phyloP scores from a whole-genome alignment of 768 basidiomycete species.

The Mycena maculata region DNA sequence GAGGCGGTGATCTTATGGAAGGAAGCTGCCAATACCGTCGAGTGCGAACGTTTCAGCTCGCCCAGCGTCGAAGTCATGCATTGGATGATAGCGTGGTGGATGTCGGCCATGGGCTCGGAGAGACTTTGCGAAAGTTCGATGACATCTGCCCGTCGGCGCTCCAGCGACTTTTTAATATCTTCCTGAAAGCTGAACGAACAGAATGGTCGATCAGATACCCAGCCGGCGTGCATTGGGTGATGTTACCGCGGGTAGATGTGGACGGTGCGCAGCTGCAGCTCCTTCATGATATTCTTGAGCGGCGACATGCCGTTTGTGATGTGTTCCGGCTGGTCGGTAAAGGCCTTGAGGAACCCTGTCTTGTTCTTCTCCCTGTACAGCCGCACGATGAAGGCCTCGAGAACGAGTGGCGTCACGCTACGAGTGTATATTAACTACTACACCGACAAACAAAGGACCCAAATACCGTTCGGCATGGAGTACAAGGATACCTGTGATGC shows the following conservation, averaged over 20 bases:
- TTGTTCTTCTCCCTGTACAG: slow-evolving; percentile 91
- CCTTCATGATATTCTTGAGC: slow-evolving; percentile 91
- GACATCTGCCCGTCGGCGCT: slow-evolving; percentile 88
- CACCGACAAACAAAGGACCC: not conserved
- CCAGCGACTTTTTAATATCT: slow-evolving; percentile 83
- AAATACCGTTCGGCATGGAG: slow-evolving; percentile 90
- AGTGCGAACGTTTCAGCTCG: slow-evolving; percentile 90
- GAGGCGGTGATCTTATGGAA: not conserved
- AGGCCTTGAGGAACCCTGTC: slow-evolving; percentile 94
- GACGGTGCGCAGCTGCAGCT: slow-evolving; percentile 88
- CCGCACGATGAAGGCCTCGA: slow-evolving; percentile 94
- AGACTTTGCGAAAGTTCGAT: slow-evolving; percentile 90
- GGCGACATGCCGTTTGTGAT: slow-evolving; percentile 95
- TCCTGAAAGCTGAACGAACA: slow-evolving; percentile 82
- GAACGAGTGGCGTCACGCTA: slow-evolving; percentile 85
- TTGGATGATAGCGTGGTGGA: slow-evolving; percentile 91
- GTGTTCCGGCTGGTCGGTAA: slow-evolving; percentile 95
- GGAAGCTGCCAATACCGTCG: slow-evolving; percentile 59
- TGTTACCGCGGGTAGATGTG: slow-evolving; percentile 90
- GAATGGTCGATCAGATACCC: slow-evolving; percentile 2
- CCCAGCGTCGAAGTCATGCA: slow-evolving; percentile 93
- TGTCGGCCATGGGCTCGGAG: slow-evolving; percentile 89
- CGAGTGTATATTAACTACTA: not conserved
- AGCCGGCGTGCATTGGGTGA: too few species aligned
- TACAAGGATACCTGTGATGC: slow-evolving; percentile 91